Percentiles rank a stretch among this genome's conserved stretches.
Evolutionary conservation across 345 rosid species (phyloP).

Genomic region (Aurinia saxatilis): DNA sequence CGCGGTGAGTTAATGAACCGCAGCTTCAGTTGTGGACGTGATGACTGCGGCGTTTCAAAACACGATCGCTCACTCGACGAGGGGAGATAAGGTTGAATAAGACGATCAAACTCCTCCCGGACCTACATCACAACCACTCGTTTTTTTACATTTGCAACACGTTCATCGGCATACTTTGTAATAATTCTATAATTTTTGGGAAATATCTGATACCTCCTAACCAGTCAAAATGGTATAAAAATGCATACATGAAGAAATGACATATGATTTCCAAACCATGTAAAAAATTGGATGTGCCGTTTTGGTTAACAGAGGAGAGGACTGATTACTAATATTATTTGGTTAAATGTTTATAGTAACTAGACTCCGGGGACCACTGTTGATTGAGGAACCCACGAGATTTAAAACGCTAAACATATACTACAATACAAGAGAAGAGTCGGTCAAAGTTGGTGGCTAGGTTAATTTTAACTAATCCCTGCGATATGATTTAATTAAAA

Average conservation of each 20-base stretch:
- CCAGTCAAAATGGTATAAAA: too few species aligned
- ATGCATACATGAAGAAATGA: too few species aligned
- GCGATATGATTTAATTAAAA: neutral
- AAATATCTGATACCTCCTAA: too few species aligned
- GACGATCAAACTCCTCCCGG: slow-evolving; percentile 39
- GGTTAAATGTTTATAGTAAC: neutral
- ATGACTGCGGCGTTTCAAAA: slow-evolving; percentile 21
- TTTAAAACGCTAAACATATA: neutral
- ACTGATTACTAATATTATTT: too few species aligned
- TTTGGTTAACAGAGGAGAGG: too few species aligned
- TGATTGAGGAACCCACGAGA: neutral
- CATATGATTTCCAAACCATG: too few species aligned
- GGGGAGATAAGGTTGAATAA: neutral
- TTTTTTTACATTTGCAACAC: too few species aligned
- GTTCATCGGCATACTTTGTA: too few species aligned
- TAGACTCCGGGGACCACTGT: slow-evolving; percentile 10
- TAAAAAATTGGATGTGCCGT: too few species aligned
- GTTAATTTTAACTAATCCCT: neutral
- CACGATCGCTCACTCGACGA: slow-evolving; percentile 13
- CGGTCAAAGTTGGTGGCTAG: slow-evolving; percentile 27
- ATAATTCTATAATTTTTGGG: too few species aligned
- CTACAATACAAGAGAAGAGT: slow-evolving; percentile 1
- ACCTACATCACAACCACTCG: too few species aligned
- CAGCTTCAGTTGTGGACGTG: slow-evolving; percentile 33
- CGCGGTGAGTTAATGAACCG: slow-evolving; percentile 35